These are phyloP conservation scores for Cicer yamashitae DNA, from an alignment of 306 rosid species.

Conservation along the genomic window DNA sequence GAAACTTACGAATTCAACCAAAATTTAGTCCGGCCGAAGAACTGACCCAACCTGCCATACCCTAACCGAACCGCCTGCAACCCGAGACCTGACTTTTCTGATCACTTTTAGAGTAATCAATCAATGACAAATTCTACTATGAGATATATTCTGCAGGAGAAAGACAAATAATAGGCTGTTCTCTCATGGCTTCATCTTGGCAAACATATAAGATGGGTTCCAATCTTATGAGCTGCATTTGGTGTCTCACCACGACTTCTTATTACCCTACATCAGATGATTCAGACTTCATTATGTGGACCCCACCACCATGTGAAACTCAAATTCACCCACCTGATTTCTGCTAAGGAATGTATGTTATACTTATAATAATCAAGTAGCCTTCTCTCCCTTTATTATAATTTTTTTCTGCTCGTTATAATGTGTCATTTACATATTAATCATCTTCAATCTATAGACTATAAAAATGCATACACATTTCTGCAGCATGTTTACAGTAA, in stretches of 20 bases:
- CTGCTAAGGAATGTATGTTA: neutral
- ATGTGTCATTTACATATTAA: neutral
- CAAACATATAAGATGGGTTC: too few species aligned
- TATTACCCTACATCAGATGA: slow-evolving; percentile 31
- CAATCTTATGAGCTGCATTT: too few species aligned
- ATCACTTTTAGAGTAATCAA: too few species aligned
- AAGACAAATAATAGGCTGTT: too few species aligned
- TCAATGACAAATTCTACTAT: too few species aligned
- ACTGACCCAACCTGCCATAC: too few species aligned
- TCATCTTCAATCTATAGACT: neutral
- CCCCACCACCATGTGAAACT: slow-evolving; percentile 55
- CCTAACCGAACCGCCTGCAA: too few species aligned
- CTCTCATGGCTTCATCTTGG: too few species aligned
- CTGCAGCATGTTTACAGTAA: neutral
- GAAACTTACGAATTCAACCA: too few species aligned
- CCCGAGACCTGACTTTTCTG: too few species aligned
- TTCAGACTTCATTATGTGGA: slow-evolving; percentile 48
- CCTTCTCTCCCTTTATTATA: neutral
- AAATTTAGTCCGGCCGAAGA: too few species aligned
- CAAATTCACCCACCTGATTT: slow-evolving; percentile 21
- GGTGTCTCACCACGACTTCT: neutral
- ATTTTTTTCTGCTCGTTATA: neutral
- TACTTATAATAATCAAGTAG: neutral
- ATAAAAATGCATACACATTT: neutral
- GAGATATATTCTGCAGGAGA: too few species aligned